Percentiles rank a stretch among this genome's conserved stretches.
phyloP scores from a whole-genome alignment of 805 yeast genomes.

The Saccharomycopsis fodiens region DNA sequence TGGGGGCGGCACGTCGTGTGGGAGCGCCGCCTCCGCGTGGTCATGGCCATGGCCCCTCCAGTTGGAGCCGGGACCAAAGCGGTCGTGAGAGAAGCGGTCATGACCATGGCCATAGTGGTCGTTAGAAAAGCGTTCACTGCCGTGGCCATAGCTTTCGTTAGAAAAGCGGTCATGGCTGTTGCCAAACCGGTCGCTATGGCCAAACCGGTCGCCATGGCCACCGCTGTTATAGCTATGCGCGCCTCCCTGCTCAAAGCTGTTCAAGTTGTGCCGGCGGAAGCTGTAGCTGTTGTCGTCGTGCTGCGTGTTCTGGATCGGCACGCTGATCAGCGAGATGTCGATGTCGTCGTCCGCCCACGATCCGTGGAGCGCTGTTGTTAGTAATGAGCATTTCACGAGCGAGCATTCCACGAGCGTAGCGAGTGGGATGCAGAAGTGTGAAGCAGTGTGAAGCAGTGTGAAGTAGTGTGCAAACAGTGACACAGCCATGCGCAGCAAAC shows the following conservation, averaged over 20 bases:
- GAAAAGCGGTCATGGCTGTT: too few relatives aligned
- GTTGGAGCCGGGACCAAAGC: background rate
- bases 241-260: background rate
- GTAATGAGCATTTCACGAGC: background rate
- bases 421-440: background rate
- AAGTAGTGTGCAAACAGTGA: too few relatives aligned
- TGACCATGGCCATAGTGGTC: background rate
- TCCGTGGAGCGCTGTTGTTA: slow-evolving; percentile 27
- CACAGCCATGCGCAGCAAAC: too few relatives aligned
- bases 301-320: slow-evolving; percentile 27
- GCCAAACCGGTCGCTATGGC: too few relatives aligned
- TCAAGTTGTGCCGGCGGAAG: slow-evolving; percentile 10
- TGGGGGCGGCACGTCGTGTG: slow-evolving; percentile 39
- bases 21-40: slow-evolving; percentile 14
- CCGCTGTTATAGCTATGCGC: too few relatives aligned
- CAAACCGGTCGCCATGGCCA: too few relatives aligned
- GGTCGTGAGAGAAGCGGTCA: background rate
- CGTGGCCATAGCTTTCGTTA: too few relatives aligned
- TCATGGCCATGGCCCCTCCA: background rate
- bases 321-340: slow-evolving; percentile 52
- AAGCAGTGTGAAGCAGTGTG: too few relatives aligned
- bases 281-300: slow-evolving; percentile 5
- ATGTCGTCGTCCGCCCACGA: slow-evolving; percentile 71
- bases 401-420: background rate
- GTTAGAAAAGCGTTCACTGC: background rate